A percentile compares a stretch with the other conserved stretches of the same genome.
Conservation (phyloP, 2,329 filamentous ascomycete species). For the Fusarium compactum region DNA sequence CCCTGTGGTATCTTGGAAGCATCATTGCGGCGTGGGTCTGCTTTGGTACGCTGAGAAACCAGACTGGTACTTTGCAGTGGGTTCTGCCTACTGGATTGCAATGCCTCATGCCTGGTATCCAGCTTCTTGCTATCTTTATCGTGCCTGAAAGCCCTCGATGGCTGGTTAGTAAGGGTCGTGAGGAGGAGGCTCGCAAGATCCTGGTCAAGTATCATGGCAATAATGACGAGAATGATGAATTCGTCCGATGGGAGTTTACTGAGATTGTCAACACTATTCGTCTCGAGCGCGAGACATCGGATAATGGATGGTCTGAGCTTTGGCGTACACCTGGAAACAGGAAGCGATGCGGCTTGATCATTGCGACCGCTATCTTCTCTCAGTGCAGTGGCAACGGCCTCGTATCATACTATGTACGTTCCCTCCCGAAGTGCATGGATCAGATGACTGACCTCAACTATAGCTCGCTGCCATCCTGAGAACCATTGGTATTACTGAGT, state of each 20-base stretch:
- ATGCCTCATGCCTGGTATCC: slow-evolving; percentile 41
- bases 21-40: slow-evolving; percentile 42
- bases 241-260: slow-evolving; percentile 36
- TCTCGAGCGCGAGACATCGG: slow-evolving; percentile 30
- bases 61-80: slow-evolving; percentile 38
- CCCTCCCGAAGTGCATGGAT: no score
- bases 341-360: slow-evolving; percentile 40
- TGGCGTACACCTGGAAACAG: slow-evolving; percentile 40
- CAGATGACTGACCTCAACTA: neutral
- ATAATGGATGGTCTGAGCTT: slow-evolving; percentile 36
- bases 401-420: slow-evolving; percentile 44
- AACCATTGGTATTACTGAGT: slow-evolving; percentile 45
- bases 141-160: slow-evolving; percentile 42
- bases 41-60: slow-evolving; percentile 35
- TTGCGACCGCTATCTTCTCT: slow-evolving; percentile 40
- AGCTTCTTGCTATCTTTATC: slow-evolving; percentile 37
- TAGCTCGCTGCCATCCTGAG: slow-evolving; percentile 39
- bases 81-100: slow-evolving; percentile 38
- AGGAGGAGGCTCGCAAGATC: slow-evolving; percentile 37
- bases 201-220: slow-evolving; percentile 45
- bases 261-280: slow-evolving; percentile 41
- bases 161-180: slow-evolving; percentile 39
- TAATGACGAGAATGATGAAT: slow-evolving; percentile 24
- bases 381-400: slow-evolving; percentile 44
- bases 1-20: slow-evolving; percentile 42